Conservation (phyloP, 2,329 filamentous ascomycete species). For the Beauveria sp. region DNA sequence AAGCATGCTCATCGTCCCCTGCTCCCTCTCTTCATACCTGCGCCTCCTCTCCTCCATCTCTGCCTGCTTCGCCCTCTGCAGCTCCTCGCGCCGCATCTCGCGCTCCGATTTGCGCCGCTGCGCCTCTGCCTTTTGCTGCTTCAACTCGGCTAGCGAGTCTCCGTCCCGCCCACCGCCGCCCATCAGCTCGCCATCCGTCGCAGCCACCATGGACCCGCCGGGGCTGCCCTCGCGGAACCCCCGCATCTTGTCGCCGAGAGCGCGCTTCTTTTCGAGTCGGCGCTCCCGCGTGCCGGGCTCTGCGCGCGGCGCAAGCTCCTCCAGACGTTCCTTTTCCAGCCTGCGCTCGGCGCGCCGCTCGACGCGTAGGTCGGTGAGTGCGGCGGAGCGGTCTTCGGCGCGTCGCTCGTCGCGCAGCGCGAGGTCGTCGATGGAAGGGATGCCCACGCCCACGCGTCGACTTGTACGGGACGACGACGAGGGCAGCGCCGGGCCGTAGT, state of each 20-base stretch:
- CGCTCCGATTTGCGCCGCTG: slow-evolving; percentile 75
- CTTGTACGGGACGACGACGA: slow-evolving; percentile 10
- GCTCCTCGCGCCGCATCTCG: slow-evolving; percentile 75
- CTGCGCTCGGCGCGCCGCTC: slow-evolving; percentile 58
- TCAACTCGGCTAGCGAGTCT: slow-evolving; percentile 59
- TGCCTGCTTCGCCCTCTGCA: slow-evolving; percentile 62
- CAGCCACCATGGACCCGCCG: slow-evolving; percentile 38
- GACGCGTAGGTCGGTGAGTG: slow-evolving; percentile 48
- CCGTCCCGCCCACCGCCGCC: slow-evolving; percentile 43
- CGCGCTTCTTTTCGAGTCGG: slow-evolving; percentile 75
- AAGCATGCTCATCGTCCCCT: slow-evolving; percentile 76
- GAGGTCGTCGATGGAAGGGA: slow-evolving; percentile 70
- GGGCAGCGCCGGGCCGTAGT: slow-evolving; percentile 41
- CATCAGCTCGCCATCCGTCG: slow-evolving; percentile 70
- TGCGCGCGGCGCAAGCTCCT: slow-evolving; percentile 76
- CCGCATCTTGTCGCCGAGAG: slow-evolving; percentile 63
- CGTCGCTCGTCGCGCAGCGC: slow-evolving; percentile 47
- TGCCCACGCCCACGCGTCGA: slow-evolving; percentile 43
- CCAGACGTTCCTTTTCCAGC: slow-evolving; percentile 62
- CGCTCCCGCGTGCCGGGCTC: slow-evolving; percentile 78
- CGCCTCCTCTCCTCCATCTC: slow-evolving; percentile 73
- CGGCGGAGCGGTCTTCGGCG: slow-evolving; percentile 42
- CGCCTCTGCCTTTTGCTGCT: slow-evolving; percentile 55
- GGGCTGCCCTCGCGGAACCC: slow-evolving; percentile 64
- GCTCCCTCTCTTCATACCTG: slow-evolving; percentile 68